Evolutionary conservation across 2,329 filamentous ascomycete species (phyloP).

Genomic region (Fusarium camptoceras): DNA sequence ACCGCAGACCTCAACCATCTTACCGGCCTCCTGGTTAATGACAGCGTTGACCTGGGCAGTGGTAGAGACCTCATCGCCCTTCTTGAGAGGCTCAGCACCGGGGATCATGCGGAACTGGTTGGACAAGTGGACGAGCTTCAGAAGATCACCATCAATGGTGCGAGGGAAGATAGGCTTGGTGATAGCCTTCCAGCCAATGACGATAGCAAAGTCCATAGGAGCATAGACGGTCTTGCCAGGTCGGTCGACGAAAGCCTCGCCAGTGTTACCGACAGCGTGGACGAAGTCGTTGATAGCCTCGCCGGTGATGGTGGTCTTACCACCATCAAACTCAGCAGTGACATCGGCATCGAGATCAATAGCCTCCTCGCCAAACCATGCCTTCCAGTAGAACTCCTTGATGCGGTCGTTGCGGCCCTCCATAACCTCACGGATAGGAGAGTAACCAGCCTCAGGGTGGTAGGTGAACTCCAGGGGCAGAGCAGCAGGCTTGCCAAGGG

Average conservation of each 20-base stretch:
- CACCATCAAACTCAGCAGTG: conserved; percentile 90
- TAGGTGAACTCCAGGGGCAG: conserved; percentile 91
- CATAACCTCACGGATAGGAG: conserved; percentile 98
- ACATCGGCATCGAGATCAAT: conserved; percentile 87
- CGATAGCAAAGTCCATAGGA: conserved; percentile 98
- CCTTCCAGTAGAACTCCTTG: conserved; percentile 98
- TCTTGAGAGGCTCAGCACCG: conserved; percentile 93
- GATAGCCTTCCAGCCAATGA: conserved; percentile 99
- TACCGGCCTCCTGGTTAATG: conserved; percentile 97
- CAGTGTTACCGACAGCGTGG: conserved; percentile 97
- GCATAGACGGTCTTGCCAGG: conserved; percentile 94
- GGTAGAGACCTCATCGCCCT: conserved; percentile 91
- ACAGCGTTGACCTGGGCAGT: conserved; percentile 97
- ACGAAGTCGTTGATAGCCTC: conserved; percentile 98
- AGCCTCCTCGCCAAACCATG: conserved; percentile 92
- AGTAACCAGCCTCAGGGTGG: conserved; percentile 94
- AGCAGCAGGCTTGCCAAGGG: conserved; percentile 82
- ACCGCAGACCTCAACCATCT: conserved; percentile 99
- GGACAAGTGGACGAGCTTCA: conserved; percentile 96
- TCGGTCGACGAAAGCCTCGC: conserved; percentile 95
- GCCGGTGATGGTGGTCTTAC: conserved; percentile 84
- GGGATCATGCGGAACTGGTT: conserved; percentile 99
- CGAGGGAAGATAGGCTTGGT: conserved; percentile 99
- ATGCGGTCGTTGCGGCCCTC: conserved; percentile 94
- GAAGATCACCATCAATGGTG: conserved; percentile 92